Conservation (phyloP, 208 protist species). For the Leishmania braziliensis region DNA sequence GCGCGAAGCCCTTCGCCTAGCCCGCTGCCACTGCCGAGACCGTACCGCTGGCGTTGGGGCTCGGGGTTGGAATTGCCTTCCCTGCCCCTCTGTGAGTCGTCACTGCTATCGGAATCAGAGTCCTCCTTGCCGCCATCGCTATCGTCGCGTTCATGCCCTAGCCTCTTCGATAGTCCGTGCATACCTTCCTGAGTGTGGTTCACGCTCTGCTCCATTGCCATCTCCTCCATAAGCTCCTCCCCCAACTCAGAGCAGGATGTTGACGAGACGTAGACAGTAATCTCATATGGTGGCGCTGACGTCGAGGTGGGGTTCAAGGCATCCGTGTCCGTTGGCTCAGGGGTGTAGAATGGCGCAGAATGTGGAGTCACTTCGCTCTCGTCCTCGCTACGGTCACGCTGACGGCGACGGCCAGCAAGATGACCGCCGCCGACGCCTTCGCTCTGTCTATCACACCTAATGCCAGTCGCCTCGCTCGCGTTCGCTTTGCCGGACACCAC, state of each 20-base stretch:
- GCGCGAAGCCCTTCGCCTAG: slow-evolving; percentile 21
- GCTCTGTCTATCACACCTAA: not conserved
- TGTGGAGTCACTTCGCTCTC: not conserved
- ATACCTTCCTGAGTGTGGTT: not conserved
- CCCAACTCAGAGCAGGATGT: slow-evolving; percentile 5
- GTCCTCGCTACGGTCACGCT: slow-evolving; percentile 4
- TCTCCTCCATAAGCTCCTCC: not conserved
- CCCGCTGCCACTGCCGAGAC: slow-evolving; percentile 15
- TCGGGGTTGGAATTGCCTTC: not conserved
- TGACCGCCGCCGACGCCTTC: not conserved
- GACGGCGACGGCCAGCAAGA: slow-evolving; percentile 19
- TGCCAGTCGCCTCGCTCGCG: not conserved
- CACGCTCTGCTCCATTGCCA: not conserved
- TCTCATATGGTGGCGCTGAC: not conserved
- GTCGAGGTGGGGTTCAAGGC: not conserved
- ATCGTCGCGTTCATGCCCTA: not conserved
- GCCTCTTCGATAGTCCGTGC: not conserved
- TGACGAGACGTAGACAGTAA: not conserved
- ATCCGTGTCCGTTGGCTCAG: not conserved
- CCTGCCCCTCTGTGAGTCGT: not conserved
- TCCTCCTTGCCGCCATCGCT: not conserved
- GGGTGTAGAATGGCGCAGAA: not conserved
- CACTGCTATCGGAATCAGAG: slow-evolving; percentile 35
- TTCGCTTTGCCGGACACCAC: not conserved
- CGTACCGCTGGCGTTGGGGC: slow-evolving; percentile 20